Conservation (phyloP, 805 yeast genomes). For the Citeromyces matritensis region DNA sequence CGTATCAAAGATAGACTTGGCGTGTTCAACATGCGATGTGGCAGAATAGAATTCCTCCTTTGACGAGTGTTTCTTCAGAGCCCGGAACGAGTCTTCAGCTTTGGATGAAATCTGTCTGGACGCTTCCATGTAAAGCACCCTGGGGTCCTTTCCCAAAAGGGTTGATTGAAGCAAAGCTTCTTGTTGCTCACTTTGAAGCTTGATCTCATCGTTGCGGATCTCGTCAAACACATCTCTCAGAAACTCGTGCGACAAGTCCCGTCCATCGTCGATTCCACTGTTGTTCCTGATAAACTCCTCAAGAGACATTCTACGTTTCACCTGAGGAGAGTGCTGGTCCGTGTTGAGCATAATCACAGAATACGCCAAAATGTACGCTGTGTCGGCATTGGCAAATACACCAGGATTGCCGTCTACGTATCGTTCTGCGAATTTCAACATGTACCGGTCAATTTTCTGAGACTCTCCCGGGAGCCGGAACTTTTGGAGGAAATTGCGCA, state of each 20-base stretch:
- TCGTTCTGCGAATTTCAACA: constrained; percentile 94
- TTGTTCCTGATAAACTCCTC: constrained; percentile 82
- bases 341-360: constrained; percentile 90
- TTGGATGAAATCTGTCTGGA: constrained; percentile 84
- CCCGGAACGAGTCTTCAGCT: constrained; percentile 71
- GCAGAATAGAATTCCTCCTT: constrained; percentile 59
- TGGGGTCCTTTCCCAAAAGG: constrained; percentile 51
- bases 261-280: constrained; percentile 84
- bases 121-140: constrained; percentile 85
- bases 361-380: constrained; percentile 85
- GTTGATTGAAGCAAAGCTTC: constrained; percentile 38
- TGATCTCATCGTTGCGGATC: constrained; percentile 74
- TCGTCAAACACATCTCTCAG: constrained; percentile 61
- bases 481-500: constrained; percentile 70
- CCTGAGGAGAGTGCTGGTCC: constrained; percentile 81
- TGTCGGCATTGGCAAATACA: constrained; percentile 83
- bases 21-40: constrained; percentile 68
- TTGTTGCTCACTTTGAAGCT: constrained; percentile 84
- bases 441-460: constrained; percentile 90
- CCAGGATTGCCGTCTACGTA: constrained; percentile 79
- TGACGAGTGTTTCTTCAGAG: constrained; percentile 33
- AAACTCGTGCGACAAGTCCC: constrained; percentile 64
- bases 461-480: constrained; percentile 97
- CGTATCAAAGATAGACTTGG: constrained; percentile 83
- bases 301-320: constrained; percentile 74